Evolutionary conservation across 306 rosid genomes (phyloP), one percentile per base, ranked within the genome.

Genomic region (Prunus mongolica): DNA sequence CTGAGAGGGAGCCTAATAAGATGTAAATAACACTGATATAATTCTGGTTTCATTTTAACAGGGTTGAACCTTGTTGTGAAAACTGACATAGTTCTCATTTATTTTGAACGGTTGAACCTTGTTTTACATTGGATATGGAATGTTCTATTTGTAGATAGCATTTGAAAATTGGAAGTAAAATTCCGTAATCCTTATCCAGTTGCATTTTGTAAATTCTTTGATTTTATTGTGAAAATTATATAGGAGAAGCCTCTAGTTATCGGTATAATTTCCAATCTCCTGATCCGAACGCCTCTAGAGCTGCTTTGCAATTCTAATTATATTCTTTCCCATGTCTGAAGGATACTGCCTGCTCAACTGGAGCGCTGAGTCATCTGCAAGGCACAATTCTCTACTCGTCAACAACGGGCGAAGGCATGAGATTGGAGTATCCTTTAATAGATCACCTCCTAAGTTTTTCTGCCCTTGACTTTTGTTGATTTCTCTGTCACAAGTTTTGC

Each of bases 391-490:
- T 92, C 69, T 88, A 84, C 88, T 88, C 96, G 22, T 88, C 99
- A n/a, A 66, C 84, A 7, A 72, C 91, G 13, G 96, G 92, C 3
- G 97, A 96, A 81, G 99, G 97, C 82, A 91, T 96, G 87, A 86
- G 97, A 64, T 78, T 96, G 75, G 97, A 91, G 99, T 96, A 92
- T 90, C 97, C 97, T 95, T 84, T 74, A 12, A 34, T 16, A 74
- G 54, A 46, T 65, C 22, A 15, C 27, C 14, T 76, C 46, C 13
- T 55, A 73, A 20, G 72, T 63, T 65, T 28, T 45, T 8, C 13
- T 68, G 27, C 18, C 30, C 41, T 38, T 41, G 28, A 3, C 45
- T 51, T 38, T 52, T 41, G 28, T 68, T 20, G 14, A 19, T 67
- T 52, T 27, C 65, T 69, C 46, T 44, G 76, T 20, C 52, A 24